Evolutionary conservation across 345 rosid genomes (phyloP).

Genomic region (Capsella bursapastoris): DNA sequence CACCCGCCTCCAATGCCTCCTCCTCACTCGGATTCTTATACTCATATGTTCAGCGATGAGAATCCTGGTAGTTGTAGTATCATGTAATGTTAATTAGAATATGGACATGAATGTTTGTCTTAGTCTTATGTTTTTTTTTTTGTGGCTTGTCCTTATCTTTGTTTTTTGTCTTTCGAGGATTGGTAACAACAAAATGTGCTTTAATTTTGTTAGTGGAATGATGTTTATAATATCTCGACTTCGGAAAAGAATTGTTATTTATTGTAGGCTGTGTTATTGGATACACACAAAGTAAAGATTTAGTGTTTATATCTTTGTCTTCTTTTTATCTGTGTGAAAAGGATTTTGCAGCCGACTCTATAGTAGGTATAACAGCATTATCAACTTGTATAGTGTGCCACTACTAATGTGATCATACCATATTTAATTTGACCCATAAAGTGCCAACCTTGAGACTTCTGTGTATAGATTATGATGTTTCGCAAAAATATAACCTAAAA

Average conservation of each 20-base stretch:
- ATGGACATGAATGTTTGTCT: conserved; percentile 39
- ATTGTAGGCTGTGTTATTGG: background rate
- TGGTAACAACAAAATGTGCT: conserved; percentile 39
- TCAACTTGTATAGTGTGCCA: conserved; percentile 36
- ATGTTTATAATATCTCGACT: conserved; percentile 41
- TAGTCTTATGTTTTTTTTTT: conserved; percentile 31
- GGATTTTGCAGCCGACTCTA: conserved; percentile 24
- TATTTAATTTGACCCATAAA: conserved; percentile 16
- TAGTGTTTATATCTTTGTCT: background rate
- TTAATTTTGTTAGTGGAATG: conserved; percentile 46
- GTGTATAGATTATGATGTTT: background rate
- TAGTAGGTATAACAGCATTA: conserved; percentile 23
- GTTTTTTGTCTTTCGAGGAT: conserved; percentile 6
- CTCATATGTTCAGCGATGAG: conserved; percentile 88
- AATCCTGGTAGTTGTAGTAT: conserved; percentile 83
- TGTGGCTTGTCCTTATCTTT: conserved; percentile 4
- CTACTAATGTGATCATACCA: conserved; percentile 13
- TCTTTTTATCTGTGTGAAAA: conserved; percentile 1
- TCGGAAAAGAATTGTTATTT: background rate
- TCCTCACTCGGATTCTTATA: conserved; percentile 58
- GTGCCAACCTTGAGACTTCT: conserved; percentile 2
- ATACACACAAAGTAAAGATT: background rate
- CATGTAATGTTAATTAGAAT: conserved; percentile 41
- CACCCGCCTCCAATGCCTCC: conserved; percentile 62
- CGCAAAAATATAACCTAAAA: background rate